These are phyloP conservation scores for Candolleomyces eurysporus DNA, from an alignment of 768 basidiomycete species.

Conservation along the genomic window DNA sequence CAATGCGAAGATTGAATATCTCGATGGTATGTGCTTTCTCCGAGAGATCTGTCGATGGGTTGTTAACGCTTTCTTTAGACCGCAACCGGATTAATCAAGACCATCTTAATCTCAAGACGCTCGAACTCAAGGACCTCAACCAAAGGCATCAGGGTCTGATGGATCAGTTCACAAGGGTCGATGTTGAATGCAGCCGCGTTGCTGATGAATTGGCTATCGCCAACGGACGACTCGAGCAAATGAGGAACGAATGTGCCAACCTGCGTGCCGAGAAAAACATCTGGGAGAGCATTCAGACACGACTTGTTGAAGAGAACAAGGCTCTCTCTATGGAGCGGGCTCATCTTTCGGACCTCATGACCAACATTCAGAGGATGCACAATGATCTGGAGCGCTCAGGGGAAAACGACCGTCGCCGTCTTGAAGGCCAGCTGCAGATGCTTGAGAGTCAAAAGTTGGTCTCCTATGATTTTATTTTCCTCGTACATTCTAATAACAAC, in stretches of 20 bases:
- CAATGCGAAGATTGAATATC: constrained; percentile 76
- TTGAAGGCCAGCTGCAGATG: constrained; percentile 78
- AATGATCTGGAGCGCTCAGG: constrained; percentile 81
- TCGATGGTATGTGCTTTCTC: constrained; percentile 55
- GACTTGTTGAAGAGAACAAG: constrained; percentile 85
- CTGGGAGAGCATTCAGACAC: constrained; percentile 83
- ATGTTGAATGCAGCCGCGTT: constrained; percentile 71
- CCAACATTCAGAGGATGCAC: constrained; percentile 88
- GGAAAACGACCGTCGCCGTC: constrained; percentile 76
- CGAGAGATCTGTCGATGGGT: constrained; percentile 1
- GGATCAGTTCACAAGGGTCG: constrained; percentile 70
- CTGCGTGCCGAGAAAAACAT: constrained; percentile 92
- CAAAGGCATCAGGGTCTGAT: constrained; percentile 72
- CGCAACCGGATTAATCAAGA: constrained; percentile 72
- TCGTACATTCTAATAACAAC: background rate
- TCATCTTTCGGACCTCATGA: constrained; percentile 83
- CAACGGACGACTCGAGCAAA: constrained; percentile 64
- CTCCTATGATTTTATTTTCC: background rate
- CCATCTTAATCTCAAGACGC: constrained; percentile 56
- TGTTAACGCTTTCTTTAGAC: constrained; percentile 36
- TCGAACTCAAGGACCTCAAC: constrained; percentile 63
- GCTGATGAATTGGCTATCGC: constrained; percentile 62
- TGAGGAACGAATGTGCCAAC: constrained; percentile 84
- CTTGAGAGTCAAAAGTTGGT: constrained; percentile 77
- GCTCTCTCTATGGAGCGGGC: constrained; percentile 77